phyloP scores from a whole-genome alignment of 1,284 basidiomycete genomes.

The Testicularia cyperi region DNA sequence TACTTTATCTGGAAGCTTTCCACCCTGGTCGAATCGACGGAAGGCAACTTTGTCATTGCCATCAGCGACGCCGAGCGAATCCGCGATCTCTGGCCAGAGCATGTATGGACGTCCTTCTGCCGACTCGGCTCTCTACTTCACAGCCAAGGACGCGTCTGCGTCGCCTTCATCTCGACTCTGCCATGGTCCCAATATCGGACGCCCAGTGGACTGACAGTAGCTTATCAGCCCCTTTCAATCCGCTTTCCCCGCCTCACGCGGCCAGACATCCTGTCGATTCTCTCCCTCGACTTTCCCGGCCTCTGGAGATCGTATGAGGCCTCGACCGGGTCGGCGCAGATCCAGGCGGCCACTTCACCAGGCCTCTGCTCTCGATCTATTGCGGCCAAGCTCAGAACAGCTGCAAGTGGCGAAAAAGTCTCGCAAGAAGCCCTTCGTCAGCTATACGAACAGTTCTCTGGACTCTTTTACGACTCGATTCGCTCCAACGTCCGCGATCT shows the following conservation, averaged over 20 bases:
- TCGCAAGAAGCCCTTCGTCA: slow-evolving; percentile 3
- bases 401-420: slow-evolving; percentile 7
- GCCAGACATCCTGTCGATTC: slow-evolving; percentile 32
- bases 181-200: slow-evolving; percentile 46
- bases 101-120: slow-evolving; percentile 44
- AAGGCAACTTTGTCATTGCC: slow-evolving; percentile 25
- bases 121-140: slow-evolving; percentile 23
- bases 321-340: slow-evolving; percentile 24
- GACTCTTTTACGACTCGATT: slow-evolving; percentile 50
- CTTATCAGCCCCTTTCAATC: slow-evolving; percentile 38
- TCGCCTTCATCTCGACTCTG: slow-evolving; percentile 37
- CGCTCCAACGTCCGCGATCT: slow-evolving; percentile 38
- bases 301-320: slow-evolving; percentile 18
- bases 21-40: slow-evolving; percentile 4
- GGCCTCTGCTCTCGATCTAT: slow-evolving; percentile 10
- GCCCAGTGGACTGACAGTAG: slow-evolving; percentile 30
- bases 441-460: slow-evolving; percentile 32
- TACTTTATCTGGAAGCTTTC: slow-evolving; percentile 23
- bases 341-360: slow-evolving; percentile 15
- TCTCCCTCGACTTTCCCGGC: slow-evolving; percentile 24
- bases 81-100: slow-evolving; percentile 53
- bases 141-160: slow-evolving; percentile 30
- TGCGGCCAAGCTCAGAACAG: slow-evolving; percentile 7
- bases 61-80: slow-evolving; percentile 48
- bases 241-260: slow-evolving; percentile 32